phyloP scores from a whole-genome alignment of 306 rosid species.

The Datisca glomerata region DNA sequence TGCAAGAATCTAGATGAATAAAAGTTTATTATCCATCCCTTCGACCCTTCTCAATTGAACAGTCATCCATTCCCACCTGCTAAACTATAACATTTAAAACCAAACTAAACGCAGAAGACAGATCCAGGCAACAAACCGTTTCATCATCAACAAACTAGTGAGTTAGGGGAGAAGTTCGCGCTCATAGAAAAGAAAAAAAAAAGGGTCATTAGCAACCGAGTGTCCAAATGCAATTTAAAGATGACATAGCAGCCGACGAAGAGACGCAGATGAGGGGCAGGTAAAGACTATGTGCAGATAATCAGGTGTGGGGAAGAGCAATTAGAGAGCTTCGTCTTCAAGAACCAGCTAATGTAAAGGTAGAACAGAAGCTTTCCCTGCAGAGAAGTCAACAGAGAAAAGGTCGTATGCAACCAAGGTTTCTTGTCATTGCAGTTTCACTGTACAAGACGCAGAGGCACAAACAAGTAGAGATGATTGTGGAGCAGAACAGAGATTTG shows the following conservation, averaged over 20 bases:
- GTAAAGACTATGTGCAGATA: constrained; percentile 25
- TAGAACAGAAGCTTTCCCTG: constrained; percentile 24
- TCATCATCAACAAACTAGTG: constrained; percentile 14
- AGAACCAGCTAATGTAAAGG: constrained; percentile 26
- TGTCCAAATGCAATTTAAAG: constrained; percentile 7
- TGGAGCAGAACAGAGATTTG: constrained; percentile 48
- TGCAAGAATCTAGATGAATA: no score
- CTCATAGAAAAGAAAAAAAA: no score
- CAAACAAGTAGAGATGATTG: constrained; percentile 46
- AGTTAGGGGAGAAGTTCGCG: neutral
- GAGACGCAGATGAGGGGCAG: constrained; percentile 9
- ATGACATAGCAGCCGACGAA: constrained; percentile 3
- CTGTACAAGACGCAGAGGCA: constrained; percentile 29
- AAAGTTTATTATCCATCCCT: no score
- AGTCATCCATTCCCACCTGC: no score
- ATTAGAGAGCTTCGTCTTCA: constrained; percentile 26
- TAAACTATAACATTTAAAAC: no score
- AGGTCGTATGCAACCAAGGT: constrained; percentile 28
- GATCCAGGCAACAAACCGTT: constrained; percentile 11
- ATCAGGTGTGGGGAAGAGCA: constrained; percentile 11
- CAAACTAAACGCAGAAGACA: no score
- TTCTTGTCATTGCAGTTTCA: constrained; percentile 17
- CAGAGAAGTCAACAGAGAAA: constrained; percentile 23
- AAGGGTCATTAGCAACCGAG: no score
- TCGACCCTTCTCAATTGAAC: no score